phyloP scores from a whole-genome alignment of 2,329 filamentous ascomycete species.

The Aureobasidium sp. region DNA sequence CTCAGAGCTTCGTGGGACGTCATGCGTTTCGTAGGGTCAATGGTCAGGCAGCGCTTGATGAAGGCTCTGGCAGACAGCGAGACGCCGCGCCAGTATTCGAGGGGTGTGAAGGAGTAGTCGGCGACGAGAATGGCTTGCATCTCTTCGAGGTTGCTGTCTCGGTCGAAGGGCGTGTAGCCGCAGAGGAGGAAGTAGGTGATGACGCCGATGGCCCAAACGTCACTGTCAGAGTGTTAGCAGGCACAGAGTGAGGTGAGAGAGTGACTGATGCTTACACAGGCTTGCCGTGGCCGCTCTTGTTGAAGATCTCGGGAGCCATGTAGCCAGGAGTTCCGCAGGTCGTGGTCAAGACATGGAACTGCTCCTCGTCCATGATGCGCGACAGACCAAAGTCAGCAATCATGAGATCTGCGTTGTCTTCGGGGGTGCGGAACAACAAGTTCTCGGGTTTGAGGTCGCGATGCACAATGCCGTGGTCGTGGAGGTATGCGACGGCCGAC shows the following conservation, averaged over 20 bases:
- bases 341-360: conserved; percentile 94
- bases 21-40: conserved; percentile 80
- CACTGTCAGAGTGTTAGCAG: conserved; percentile 37
- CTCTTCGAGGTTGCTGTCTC: conserved; percentile 94
- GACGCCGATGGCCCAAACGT: conserved; percentile 96
- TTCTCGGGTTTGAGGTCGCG: conserved; percentile 98
- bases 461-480: conserved; percentile 98
- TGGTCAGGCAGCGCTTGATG: conserved; percentile 82
- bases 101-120: conserved; percentile 89
- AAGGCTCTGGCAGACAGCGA: conserved; percentile 79
- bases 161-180: conserved; percentile 96
- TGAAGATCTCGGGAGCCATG: conserved; percentile 99
- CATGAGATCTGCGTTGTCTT: conserved; percentile 92
- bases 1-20: conserved; percentile 72
- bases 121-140: conserved; percentile 98
- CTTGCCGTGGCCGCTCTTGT: conserved; percentile 96
- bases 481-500: conserved; percentile 95
- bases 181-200: conserved; percentile 98
- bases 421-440: conserved; percentile 88
- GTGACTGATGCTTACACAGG: conserved; percentile 55
- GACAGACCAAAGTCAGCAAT: conserved; percentile 96
- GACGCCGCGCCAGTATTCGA: conserved; percentile 95
- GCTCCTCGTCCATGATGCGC: conserved; percentile 97
- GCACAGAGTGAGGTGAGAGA: not conserved
- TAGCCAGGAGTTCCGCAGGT: conserved; percentile 97